phyloP scores from a whole-genome alignment of 306 rosid genomes.

The Sesbania bispinosa region DNA sequence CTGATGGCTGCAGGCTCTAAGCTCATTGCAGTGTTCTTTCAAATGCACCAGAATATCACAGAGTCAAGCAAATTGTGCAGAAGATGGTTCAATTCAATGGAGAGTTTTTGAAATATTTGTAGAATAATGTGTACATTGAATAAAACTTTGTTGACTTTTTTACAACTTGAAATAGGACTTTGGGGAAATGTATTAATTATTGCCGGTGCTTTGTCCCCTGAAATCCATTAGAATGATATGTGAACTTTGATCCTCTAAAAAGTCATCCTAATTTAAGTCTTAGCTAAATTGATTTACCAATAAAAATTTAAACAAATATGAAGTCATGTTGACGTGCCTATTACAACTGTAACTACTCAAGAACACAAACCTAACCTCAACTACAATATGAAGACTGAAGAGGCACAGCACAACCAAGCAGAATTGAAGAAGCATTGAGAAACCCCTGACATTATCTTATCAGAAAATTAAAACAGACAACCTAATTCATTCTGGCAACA shows the following conservation, averaged over 20 bases:
- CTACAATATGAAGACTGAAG: neutral
- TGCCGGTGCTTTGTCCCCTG: neutral
- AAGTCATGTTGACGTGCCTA: neutral
- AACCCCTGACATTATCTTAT: neutral
- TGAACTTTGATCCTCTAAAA: neutral
- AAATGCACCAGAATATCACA: constrained; percentile 4
- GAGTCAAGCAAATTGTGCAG: neutral
- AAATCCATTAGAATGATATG: neutral
- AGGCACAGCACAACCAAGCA: neutral
- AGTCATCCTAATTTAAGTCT: neutral
- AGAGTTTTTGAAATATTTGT: neutral
- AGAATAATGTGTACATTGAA: constrained; percentile 14
- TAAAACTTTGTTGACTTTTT: constrained; percentile 11
- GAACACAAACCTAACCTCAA: constrained; percentile 12
- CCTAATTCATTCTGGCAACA: neutral
- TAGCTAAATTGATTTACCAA: neutral
- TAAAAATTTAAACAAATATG: neutral
- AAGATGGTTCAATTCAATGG: neutral
- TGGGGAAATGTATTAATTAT: neutral
- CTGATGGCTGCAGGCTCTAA: neutral
- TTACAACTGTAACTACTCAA: neutral
- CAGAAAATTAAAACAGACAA: neutral
- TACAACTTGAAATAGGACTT: constrained; percentile 3
- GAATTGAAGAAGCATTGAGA: neutral
- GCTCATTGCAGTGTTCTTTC: neutral